Conservation (phyloP, 495 filamentous ascomycete genomes). For the Filosporella fistucella region DNA sequence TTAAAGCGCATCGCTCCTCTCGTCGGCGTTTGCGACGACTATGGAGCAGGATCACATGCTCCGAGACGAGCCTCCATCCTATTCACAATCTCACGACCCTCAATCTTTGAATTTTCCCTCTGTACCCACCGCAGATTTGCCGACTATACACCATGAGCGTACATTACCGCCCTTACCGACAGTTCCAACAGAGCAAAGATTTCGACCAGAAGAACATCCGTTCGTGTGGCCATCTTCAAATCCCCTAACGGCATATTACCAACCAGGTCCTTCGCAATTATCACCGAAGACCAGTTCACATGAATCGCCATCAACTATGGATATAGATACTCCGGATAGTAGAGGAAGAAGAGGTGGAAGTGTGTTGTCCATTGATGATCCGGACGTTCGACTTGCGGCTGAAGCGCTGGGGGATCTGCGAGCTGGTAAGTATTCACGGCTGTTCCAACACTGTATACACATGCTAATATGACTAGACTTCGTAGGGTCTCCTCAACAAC, state of each 20-base stretch:
- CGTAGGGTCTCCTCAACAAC: slow-evolving; percentile 47
- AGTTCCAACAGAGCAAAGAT: slow-evolving; percentile 8
- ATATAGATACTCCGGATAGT: slow-evolving; percentile 26
- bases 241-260: slow-evolving; percentile 48
- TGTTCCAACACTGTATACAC: background rate
- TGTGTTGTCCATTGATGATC: slow-evolving; percentile 68
- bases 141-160: slow-evolving; percentile 22
- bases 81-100: slow-evolving; percentile 37
- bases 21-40: slow-evolving; percentile 14
- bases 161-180: slow-evolving; percentile 21
- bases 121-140: slow-evolving; percentile 17
- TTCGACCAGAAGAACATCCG: slow-evolving; percentile 17
- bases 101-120: slow-evolving; percentile 23
- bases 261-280: slow-evolving; percentile 22
- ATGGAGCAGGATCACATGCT: slow-evolving; percentile 40
- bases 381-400: slow-evolving; percentile 73
- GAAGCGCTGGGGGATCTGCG: slow-evolving; percentile 82
- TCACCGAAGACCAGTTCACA: slow-evolving; percentile 17
- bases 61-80: slow-evolving; percentile 31
- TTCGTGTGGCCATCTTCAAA: slow-evolving; percentile 49
- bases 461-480: slow-evolving; percentile 41
- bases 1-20: slow-evolving; percentile 7
- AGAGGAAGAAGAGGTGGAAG: slow-evolving; percentile 36
- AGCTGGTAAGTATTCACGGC: slow-evolving; percentile 52
- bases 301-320: slow-evolving; percentile 23